Evolutionary conservation across 1,284 basidiomycete species (phyloP).

Genomic region (Sparassis latifolia): DNA sequence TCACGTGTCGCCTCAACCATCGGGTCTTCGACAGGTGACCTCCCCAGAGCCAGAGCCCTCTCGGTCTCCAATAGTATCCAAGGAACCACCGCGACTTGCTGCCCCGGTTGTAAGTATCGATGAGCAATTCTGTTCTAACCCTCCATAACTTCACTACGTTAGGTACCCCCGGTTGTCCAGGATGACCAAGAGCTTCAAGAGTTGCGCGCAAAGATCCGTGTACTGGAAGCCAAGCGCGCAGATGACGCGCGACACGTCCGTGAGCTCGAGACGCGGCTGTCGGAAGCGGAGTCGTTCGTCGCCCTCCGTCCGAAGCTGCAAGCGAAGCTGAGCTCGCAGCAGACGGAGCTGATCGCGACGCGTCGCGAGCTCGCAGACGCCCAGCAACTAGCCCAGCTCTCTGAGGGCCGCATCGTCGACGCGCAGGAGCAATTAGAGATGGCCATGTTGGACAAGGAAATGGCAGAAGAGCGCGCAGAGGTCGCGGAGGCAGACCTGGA

Average conservation of each 20-base stretch:
- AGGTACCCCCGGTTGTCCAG: conserved; percentile 6
- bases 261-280: conserved; percentile 78
- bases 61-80: conserved; percentile 3
- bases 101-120: conserved; percentile 21
- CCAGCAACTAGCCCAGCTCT: conserved; percentile 55
- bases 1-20: conserved; percentile 14
- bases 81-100: conserved; percentile 14
- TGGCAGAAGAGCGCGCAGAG: conserved; percentile 93
- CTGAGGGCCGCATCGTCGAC: conserved; percentile 60
- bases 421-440: conserved; percentile 90
- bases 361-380: conserved; percentile 65
- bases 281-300: conserved; percentile 83
- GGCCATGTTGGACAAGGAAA: conserved; percentile 92
- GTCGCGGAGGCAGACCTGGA: conserved; percentile 72
- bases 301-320: conserved; percentile 83
- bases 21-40: conserved; percentile 17
- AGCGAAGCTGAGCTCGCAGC: conserved; percentile 77
- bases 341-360: conserved; percentile 68
- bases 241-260: conserved; percentile 83
- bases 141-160: conserved; percentile 1
- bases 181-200: conserved; percentile 72
- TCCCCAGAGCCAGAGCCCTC: conserved; percentile 10
- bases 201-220: conserved; percentile 75
- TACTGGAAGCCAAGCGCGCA: conserved; percentile 80
- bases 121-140: too few species aligned